A percentile compares a stretch with the other conserved stretches of the same genome.
Conservation (phyloP, 169 alveolate genomes). For the Plasmodium malariae region DNA sequence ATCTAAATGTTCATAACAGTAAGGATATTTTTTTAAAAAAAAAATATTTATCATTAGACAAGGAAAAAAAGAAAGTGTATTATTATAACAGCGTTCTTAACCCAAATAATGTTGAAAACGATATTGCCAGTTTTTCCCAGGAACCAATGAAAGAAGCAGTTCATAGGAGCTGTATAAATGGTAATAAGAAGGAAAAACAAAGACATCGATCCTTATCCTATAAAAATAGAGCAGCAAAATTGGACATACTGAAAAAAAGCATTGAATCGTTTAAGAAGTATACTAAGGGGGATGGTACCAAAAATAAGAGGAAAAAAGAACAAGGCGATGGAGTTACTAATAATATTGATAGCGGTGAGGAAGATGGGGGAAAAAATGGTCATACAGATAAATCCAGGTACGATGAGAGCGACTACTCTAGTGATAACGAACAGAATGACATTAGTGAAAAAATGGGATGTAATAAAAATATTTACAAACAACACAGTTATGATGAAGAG, state of each 20-base stretch:
- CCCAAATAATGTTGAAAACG: too few species aligned
- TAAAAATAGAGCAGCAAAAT: conserved; percentile 26
- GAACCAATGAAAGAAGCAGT: not conserved
- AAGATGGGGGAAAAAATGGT: not conserved
- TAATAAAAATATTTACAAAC: too few species aligned
- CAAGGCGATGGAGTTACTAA: too few species aligned
- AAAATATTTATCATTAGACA: too few species aligned
- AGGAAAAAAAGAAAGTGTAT: too few species aligned
- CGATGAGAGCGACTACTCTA: too few species aligned
- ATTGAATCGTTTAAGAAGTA: conserved; percentile 7
- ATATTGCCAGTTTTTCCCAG: not conserved
- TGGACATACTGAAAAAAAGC: conserved; percentile 25
- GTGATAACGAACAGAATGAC: too few species aligned
- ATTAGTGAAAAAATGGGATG: too few species aligned
- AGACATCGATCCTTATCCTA: conserved; percentile 44
- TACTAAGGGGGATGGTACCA: not conserved
- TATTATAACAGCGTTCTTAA: too few species aligned
- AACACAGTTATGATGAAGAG: too few species aligned
- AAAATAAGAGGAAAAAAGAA: not conserved
- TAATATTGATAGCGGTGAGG: not conserved
- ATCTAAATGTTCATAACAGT: too few species aligned
- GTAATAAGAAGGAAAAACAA: not conserved
- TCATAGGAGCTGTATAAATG: not conserved
- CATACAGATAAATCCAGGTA: not conserved
- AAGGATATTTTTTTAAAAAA: too few species aligned